Conservation (phyloP, 2,329 filamentous ascomycete genomes). For the Ophiostoma tasmaniense region DNA sequence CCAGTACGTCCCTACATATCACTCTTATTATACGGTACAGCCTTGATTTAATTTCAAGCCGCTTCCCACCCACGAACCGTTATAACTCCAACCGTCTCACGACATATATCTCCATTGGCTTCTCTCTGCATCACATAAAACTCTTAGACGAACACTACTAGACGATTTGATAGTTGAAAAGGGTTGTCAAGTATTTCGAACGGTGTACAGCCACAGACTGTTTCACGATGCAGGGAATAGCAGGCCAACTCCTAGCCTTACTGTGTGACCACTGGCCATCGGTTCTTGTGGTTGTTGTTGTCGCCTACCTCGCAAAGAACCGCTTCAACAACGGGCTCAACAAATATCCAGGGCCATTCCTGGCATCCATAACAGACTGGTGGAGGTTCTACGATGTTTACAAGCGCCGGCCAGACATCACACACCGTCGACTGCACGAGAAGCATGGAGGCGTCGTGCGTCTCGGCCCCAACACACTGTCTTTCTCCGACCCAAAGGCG, state of each 20-base stretch:
- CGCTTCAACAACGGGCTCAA: constrained; percentile 51
- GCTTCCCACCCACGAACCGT: not conserved
- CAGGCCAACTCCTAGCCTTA: constrained; percentile 29
- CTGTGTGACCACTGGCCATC: constrained; percentile 37
- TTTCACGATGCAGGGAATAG: constrained; percentile 25
- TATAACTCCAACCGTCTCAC: not conserved
- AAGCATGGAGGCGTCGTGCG: constrained; percentile 67
- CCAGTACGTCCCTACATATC: not conserved
- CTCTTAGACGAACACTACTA: not conserved
- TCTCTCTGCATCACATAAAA: not conserved
- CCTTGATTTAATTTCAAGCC: not conserved
- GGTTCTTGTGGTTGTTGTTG: constrained; percentile 27
- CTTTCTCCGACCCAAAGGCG: constrained; percentile 64
- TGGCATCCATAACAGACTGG: constrained; percentile 61
- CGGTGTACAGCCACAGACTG: not conserved
- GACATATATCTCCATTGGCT: not conserved
- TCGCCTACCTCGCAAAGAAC: constrained; percentile 40
- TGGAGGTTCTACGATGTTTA: constrained; percentile 68
- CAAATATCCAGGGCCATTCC: constrained; percentile 62
- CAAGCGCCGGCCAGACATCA: constrained; percentile 55
- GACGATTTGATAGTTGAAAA: not conserved
- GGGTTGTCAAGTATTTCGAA: not conserved
- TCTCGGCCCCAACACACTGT: constrained; percentile 64
- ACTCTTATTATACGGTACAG: not conserved
- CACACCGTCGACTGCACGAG: constrained; percentile 58